Evolutionary conservation across 2,329 filamentous ascomycete species (phyloP).

Genomic region (Pseudogymnoascus verrucosus): DNA sequence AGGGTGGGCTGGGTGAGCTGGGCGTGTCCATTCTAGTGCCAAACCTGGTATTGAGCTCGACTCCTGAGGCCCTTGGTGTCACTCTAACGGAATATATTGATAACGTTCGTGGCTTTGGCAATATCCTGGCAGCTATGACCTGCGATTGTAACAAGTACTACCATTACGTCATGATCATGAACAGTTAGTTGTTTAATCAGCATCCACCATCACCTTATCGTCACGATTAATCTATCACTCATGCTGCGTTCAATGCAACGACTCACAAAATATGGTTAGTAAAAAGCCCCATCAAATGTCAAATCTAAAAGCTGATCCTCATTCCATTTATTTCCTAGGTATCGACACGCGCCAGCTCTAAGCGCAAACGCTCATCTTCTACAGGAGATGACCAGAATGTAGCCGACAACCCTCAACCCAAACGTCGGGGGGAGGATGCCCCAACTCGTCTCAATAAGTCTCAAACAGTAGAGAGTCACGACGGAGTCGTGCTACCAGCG

Average conservation of each 20-base stretch:
- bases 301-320: neutral
- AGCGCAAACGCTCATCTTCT: neutral
- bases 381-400: conserved; percentile 2
- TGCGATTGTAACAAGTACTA: neutral
- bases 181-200: neutral
- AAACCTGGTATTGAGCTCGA: too few relatives aligned
- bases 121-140: too few relatives aligned
- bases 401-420: neutral
- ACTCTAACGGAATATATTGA: too few relatives aligned
- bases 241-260: neutral
- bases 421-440: neutral
- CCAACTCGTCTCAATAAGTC: neutral
- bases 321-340: neutral
- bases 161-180: neutral
- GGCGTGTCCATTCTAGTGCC: too few relatives aligned
- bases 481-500: neutral
- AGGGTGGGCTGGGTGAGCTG: too few relatives aligned
- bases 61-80: too few relatives aligned
- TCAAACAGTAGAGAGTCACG: neutral
- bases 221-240: neutral
- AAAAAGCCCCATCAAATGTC: neutral
- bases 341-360: conserved; percentile 1
- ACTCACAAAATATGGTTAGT: conserved; percentile 2
- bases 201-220: neutral
- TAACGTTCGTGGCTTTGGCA: too few relatives aligned